Base-by-base conservation (phyloP, 306 rosid species). In the Ormosia semicastrata region DNA sequence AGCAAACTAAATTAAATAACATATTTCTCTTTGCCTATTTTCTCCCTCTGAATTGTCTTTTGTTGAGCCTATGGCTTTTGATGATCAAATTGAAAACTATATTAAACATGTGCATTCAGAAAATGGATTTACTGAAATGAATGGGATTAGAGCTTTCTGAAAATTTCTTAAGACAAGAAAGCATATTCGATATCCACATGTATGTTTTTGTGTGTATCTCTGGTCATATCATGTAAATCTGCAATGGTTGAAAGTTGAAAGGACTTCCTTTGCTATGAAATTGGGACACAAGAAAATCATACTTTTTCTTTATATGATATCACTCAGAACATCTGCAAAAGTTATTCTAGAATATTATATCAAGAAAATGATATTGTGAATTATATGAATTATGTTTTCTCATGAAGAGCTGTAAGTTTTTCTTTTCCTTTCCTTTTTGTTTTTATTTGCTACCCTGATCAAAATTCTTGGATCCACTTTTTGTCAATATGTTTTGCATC, bases 211-310 rank as follows among this genome's bases (percentile, higher is more conserved):
- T 6, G 3, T 17, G 13, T 33, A 60, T n/a, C 24, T 50, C 57
- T 66, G 17, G 65, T 73, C 17, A 53, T 59, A 67, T 17, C 53
- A 10, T 52, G 40, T 73, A n/a, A 40, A 63, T 71, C 18, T 57
- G 77, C 62, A 12, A 15, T 65, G 71, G 52, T 49, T 69, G 68
- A 68, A 71, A 54, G 64, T 49, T 69, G 68, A 68, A 71, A 54
- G 64, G 47, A 78, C 44, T 24, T 52, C 6, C 32, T 30, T 66
- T 10, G 17, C 18, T 24, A 17, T 50, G 41, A 84, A 44, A 50
- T 50, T 59, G 50, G 62, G 41, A 34, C 56, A 47, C 10, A 56
- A 17, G 74, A 70, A 39, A 43, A n/a, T 62, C 65, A 9, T 64
- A 34, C 33, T 5, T 71, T 13, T 54, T 57, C 71, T 34, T 62